Base-by-base conservation (phyloP, 805 yeast genomes). In the Sugiyamaella lignohabitans region DNA sequence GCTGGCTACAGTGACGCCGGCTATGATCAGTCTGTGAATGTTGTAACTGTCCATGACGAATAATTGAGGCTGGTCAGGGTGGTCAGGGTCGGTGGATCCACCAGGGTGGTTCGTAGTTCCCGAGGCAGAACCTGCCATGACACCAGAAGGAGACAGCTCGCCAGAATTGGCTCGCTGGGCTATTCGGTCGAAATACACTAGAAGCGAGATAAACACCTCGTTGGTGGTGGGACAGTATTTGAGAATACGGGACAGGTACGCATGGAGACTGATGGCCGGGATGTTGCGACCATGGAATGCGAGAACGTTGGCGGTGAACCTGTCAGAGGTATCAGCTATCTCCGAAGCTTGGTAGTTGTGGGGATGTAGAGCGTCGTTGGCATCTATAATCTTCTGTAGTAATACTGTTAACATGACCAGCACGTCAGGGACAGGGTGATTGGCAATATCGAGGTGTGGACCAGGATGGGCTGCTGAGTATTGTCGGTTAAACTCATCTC, bases 221-320 rank as follows among this genome's bases (percentile, higher is more conserved):
- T 91, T 91, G 2, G 98, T 89, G n/a, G 93, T 93, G 0, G 99
- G 98, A 64, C 99, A 93, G 67, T 93, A 93, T 66, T 91, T 91
- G 62, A 91, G 77, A 23, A 93, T 91, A 60, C 98, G 79, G 38
- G 87, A 77, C 50, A 93, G 73, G 62, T 93, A 93, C 18, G 95
- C 93, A 58, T 87, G 88, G 41, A 93, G 74, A 10, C 89, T 79
- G 45, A 93, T 93, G n/a, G 94, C 96, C 1, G 98, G 98, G 6
- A 93, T 82, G 61, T 91, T 94, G 49, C 95, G 81, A 16, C 98
- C 98, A 64, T 88, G 96, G 64, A 93, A 93, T 40, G 96, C 93
- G 48, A 91, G 69, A 3, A 91, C 86, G 20, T 59, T 58, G 36
- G 58, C 57, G 35, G 55, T 44, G 56, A 63, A 42, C 38, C 56